Conservation (phyloP, 176 grass and related monocot species). For the Eleusine indica region DNA sequence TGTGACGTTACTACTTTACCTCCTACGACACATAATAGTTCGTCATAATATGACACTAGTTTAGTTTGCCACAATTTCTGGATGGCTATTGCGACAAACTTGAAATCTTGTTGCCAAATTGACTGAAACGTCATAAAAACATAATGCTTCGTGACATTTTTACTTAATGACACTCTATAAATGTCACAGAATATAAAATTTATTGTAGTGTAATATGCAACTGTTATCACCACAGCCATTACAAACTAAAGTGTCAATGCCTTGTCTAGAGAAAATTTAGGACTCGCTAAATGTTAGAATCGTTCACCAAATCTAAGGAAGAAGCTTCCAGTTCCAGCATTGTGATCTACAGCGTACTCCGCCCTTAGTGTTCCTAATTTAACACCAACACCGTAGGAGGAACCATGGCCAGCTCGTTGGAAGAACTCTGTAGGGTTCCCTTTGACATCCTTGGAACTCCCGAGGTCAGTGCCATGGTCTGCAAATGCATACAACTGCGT, state of each 20-base stretch:
- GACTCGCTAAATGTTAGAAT: slow-evolving; percentile 30
- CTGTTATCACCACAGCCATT: not conserved
- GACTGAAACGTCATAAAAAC: too few relatives aligned
- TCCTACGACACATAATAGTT: too few relatives aligned
- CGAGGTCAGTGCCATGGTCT: slow-evolving; percentile 92
- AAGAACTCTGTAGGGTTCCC: slow-evolving; percentile 96
- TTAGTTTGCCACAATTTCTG: too few relatives aligned
- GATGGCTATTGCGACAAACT: too few relatives aligned
- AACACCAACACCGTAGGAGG: slow-evolving; percentile 79
- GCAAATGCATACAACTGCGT: slow-evolving; percentile 79
- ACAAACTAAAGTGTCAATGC: not conserved
- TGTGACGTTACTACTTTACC: too few relatives aligned
- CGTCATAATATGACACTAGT: too few relatives aligned
- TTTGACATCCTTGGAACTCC: slow-evolving; percentile 92
- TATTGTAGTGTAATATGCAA: too few relatives aligned
- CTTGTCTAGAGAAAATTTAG: not conserved
- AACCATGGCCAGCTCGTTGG: slow-evolving; percentile 76
- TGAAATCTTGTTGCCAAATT: too few relatives aligned
- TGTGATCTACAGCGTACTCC: slow-evolving; percentile 90
- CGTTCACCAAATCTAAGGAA: slow-evolving; percentile 93
- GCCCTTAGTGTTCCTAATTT: slow-evolving; percentile 91
- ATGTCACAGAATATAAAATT: too few relatives aligned
- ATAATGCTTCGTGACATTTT: too few relatives aligned
- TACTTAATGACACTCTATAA: too few relatives aligned
- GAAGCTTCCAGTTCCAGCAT: slow-evolving; percentile 72